Conservation (phyloP, 164 flowering plant genomes). For the grape (Vitis vinifera) region DNA sequence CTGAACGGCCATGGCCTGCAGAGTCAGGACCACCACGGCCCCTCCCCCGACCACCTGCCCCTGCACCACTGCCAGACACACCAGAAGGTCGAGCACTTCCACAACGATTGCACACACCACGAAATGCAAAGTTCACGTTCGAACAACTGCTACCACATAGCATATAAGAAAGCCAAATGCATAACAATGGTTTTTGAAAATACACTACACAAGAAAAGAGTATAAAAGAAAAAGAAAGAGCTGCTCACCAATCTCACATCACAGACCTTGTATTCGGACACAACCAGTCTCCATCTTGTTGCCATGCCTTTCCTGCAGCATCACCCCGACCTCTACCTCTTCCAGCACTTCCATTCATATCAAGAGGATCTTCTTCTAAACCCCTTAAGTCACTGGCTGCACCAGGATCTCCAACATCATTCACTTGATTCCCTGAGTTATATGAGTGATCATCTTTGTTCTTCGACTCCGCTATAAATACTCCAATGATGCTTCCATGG, state of each 20-base stretch:
- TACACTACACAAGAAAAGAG: neutral
- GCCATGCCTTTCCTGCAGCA: constrained; percentile 83
- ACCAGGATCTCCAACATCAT: constrained; percentile 35
- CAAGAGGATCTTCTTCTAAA: constrained; percentile 44
- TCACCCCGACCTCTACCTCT: constrained; percentile 79
- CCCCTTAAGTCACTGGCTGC: constrained; percentile 36
- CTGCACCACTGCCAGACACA: constrained; percentile 58
- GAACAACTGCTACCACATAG: constrained; percentile 67
- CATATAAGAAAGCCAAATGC: constrained; percentile 20
- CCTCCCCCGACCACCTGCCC: constrained; percentile 79
- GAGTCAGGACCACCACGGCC: constrained; percentile 73
- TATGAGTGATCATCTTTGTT: constrained; percentile 52
- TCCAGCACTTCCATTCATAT: constrained; percentile 61
- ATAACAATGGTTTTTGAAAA: constrained; percentile 1
- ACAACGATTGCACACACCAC: constrained; percentile 98
- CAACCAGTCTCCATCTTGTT: constrained; percentile 97
- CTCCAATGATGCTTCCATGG: constrained; percentile 85
- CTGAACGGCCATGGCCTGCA: constrained; percentile 46
- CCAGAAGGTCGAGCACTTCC: constrained; percentile 97
- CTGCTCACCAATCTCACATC: constrained; percentile 99
- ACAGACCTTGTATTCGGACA: constrained; percentile 99
- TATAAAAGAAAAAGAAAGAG: constrained; percentile 65
- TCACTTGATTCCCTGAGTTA: constrained; percentile 30
- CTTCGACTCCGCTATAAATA: constrained; percentile 84
- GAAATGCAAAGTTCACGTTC: constrained; percentile 97